Base-by-base conservation (phyloP, 2,329 filamentous ascomycete genomes). In the Amesomyces nigricolor region DNA sequence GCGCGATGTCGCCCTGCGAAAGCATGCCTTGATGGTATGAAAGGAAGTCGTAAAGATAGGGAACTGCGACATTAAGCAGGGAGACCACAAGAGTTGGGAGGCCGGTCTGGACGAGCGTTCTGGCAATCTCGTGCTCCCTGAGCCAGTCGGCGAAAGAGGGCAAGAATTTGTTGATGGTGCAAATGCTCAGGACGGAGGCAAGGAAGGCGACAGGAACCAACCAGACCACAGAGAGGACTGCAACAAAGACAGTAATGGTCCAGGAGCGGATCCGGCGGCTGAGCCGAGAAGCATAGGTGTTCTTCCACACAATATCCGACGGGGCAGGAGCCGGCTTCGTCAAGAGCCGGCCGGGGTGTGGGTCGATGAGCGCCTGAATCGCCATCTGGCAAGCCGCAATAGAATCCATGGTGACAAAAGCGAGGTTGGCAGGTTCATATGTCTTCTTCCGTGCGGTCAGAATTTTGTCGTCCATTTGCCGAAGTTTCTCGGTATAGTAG, bases 351-450 rank as follows among this genome's bases (percentile, higher is more conserved):
- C 91, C 86, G 0, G 95, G 94, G 10, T 88, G 86, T 3, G 94
- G 91, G 66, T 97, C 92, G 51, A 99, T 83, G 10, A 95, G 86
- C 4, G 94, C 91, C 71, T 99, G 94, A 43, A 96, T 89, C 22
- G 91, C 89, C 91, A 97, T 96, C 73, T 99, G 94, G 63, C 83
- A 86, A 32, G 91, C 87, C 13, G 91, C 89, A 48, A 96, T 94
- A 3, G 90, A 94, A 73, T 96, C 89, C 90, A 99, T 95, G 0
- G 94, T 97, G 39, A 99, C 89, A 70, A 99, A 96, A 1, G 95
- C 95, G 58, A 95, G 80, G 47, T 92, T 87, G 0, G 86, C 91
- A 0, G 94, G 78, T 5, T 79, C 74, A 64, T 91, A 97, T 3
- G 87, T 80, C 68, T 89, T 88, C 65, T 83, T 82, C 29, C 94